phyloP scores from a whole-genome alignment of 208 protist genomes.

The Plasmodiophora brassicae region DNA sequence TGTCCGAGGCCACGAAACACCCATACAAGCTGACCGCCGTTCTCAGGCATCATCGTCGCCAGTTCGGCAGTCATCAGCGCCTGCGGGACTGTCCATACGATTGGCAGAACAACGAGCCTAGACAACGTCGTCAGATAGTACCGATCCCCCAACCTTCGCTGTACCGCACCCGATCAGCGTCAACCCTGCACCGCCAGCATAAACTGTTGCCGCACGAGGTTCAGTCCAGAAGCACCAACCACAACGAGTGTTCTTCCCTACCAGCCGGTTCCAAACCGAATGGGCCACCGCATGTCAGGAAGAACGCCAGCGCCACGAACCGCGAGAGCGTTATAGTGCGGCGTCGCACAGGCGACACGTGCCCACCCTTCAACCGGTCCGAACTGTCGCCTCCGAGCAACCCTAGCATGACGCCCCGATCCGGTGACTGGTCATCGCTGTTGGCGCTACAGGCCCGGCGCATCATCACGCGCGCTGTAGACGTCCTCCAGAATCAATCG shows the following conservation, averaged over 20 bases:
- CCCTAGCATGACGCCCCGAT: too few species aligned
- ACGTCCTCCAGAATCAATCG: too few species aligned
- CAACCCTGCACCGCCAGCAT: not conserved
- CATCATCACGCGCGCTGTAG: too few species aligned
- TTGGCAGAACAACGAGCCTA: not conserved
- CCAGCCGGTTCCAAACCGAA: slow-evolving; percentile 12
- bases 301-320: not conserved
- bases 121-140: not conserved
- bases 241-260: not conserved
- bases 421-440: too few species aligned
- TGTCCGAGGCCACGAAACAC: slow-evolving; percentile 26
- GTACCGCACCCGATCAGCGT: slow-evolving; percentile 13
- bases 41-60: slow-evolving; percentile 23
- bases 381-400: too few species aligned
- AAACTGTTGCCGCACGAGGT: not conserved
- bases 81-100: not conserved
- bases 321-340: too few species aligned
- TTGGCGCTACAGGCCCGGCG: too few species aligned
- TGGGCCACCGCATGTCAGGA: not conserved
- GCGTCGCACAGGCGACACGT: too few species aligned
- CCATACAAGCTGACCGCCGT: not conserved
- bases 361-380: too few species aligned
- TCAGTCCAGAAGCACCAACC: not conserved
- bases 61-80: slow-evolving; percentile 22
- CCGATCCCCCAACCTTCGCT: not conserved